phyloP scores from a whole-genome alignment of 2,329 filamentous ascomycete species.

The Claviceps capensis region DNA sequence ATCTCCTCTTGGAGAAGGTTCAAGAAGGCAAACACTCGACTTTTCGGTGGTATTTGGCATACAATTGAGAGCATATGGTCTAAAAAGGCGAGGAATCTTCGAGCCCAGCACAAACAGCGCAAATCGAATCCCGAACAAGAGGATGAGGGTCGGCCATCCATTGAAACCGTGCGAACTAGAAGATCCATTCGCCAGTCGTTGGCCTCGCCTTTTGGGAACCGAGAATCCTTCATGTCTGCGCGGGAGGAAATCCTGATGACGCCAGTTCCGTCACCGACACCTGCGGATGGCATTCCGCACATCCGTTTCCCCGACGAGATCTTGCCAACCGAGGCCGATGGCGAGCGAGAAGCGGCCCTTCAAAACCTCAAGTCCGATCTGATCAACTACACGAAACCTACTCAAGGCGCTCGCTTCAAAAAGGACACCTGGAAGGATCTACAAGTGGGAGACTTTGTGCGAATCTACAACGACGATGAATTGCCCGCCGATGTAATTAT shows the following conservation, averaged over 20 bases:
- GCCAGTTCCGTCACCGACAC: slow-evolving; percentile 71
- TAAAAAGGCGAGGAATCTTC: slow-evolving; percentile 35
- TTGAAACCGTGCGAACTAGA: slow-evolving; percentile 22
- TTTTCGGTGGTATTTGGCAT: slow-evolving; percentile 40
- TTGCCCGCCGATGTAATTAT: slow-evolving; percentile 89
- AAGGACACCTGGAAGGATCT: slow-evolving; percentile 92
- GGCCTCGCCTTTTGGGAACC: slow-evolving; percentile 38
- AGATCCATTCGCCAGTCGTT: slow-evolving; percentile 24
- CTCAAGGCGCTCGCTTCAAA: slow-evolving; percentile 70
- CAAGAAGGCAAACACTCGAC: slow-evolving; percentile 73
- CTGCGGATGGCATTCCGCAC: slow-evolving; percentile 21
- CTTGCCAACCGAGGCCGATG: slow-evolving; percentile 24
- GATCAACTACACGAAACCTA: slow-evolving; percentile 55
- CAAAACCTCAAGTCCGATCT: slow-evolving; percentile 41
- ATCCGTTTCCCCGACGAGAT: slow-evolving; percentile 26
- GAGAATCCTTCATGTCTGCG: slow-evolving; percentile 38
- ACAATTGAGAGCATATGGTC: slow-evolving; percentile 33
- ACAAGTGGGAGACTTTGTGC: slow-evolving; percentile 89
- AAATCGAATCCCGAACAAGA: slow-evolving; percentile 12
- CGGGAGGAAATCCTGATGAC: slow-evolving; percentile 86
- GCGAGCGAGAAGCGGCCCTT: slow-evolving; percentile 23
- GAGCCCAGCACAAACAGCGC: slow-evolving; percentile 30
- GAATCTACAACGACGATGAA: slow-evolving; percentile 91
- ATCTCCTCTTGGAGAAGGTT: slow-evolving; percentile 74
- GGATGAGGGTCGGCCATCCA: slow-evolving; percentile 50